phyloP scores from a whole-genome alignment of 768 basidiomycete species.

The Pleurotus tuber-regium region DNA sequence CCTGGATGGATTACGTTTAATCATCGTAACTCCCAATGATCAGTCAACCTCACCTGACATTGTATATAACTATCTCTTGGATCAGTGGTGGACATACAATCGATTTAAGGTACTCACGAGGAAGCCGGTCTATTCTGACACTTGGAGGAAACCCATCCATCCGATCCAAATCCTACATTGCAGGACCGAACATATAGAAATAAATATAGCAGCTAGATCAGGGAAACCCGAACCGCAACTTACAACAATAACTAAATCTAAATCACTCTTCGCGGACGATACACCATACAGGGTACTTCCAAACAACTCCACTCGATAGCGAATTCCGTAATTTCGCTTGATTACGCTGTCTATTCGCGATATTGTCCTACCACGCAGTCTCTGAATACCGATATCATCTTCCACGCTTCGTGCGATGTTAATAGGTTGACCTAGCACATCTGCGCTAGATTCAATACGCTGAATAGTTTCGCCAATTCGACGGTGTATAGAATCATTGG shows the following conservation, averaged over 20 bases:
- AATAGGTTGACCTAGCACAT: too few species aligned
- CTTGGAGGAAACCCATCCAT: constrained; percentile 25
- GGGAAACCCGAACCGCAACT: not conserved
- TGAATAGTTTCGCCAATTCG: too few species aligned
- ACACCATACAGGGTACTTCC: constrained; percentile 20
- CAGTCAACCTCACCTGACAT: constrained; percentile 19
- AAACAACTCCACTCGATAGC: constrained; percentile 17
- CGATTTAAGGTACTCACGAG: constrained; percentile 19
- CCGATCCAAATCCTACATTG: constrained; percentile 28
- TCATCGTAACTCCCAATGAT: too few species aligned
- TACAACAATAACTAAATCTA: constrained; percentile 19
- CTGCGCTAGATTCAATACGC: too few species aligned
- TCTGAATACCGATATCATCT: not conserved
- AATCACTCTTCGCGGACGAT: constrained; percentile 17
- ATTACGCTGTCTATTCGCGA: constrained; percentile 13
- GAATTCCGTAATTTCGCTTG: constrained; percentile 7
- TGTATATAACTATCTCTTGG: constrained; percentile 30
- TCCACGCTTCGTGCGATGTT: not conserved
- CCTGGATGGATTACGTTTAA: constrained; percentile 25
- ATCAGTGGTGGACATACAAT: constrained; percentile 9
- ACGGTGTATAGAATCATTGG: too few species aligned
- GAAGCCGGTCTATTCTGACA: constrained; percentile 21
- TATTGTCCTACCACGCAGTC: not conserved
- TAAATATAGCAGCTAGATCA: not conserved
- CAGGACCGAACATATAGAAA: not conserved